Base-by-base conservation (phyloP, 2,329 filamentous ascomycete species). In the Tolypocladium sp. region DNA sequence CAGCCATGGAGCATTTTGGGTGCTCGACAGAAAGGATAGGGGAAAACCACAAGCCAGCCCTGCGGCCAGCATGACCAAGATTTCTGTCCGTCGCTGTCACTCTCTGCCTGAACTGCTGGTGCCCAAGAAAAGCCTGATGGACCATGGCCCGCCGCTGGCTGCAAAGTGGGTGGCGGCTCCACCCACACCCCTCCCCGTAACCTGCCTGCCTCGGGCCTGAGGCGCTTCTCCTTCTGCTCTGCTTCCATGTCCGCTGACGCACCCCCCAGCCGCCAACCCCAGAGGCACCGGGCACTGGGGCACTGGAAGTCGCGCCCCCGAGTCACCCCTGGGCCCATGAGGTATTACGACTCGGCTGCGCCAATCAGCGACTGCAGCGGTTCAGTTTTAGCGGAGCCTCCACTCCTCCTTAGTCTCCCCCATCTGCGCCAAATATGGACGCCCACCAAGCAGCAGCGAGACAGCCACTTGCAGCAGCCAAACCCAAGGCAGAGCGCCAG, bases 401-500 rank as follows among this genome's bases (percentile, higher is more conserved):
- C 44, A 40, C 33, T 42, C 56, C 51, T 60, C 52, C 44, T 40
- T 61, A 41, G 41, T 41, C 53, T 55, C 57, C 44, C 46, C 60
- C 55, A 57, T 57, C 55, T 56, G 57, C 60, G 55, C 57, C 60
- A 61, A 55, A 59, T 57, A 59, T 44, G 25, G 55, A 8, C 20
- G 30, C 57, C 25, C 44, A 30, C 38, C 35, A 52, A 46, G 57
- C 55, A 60, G 57, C 37, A n/a, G 37, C 56, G 25, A 56, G 41
- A 46, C 56, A 35, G 56, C 56, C 44, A 46, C 55, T n/a, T n/a
- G 46, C 46, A 53, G 22, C 41, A 42, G 41, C 41, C 41, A 46
- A 15, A 46, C 42, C 57, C 55, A 57, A 54, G 54, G 63, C 63
- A 69, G 42, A 69, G 41, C 41, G 42, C 42, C 42, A 67, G 64